Base-by-base conservation (phyloP, 2,329 filamentous ascomycete species). In the Plenodomus tracheiphilus region DNA sequence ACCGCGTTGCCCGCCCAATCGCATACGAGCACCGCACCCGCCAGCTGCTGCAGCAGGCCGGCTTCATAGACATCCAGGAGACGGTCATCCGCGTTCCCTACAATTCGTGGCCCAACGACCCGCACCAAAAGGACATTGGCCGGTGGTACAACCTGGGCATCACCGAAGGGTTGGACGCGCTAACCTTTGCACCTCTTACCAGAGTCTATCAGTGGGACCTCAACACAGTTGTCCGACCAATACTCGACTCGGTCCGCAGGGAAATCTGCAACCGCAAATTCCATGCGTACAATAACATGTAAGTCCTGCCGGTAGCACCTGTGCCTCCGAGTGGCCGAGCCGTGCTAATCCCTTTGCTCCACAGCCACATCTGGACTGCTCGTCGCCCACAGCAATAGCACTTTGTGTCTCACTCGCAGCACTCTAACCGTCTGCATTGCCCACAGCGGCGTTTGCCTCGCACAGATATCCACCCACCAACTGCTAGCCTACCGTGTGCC, bases 121-220 rank as follows among this genome's bases (percentile, higher is more conserved):
- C 80, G 20, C 79, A 84, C 54, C 79, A 85, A 58, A 85, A 84
- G 53, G 81, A 87, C 38, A 80, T 91, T 44, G 90, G 88, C 22
- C 80, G 85, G 49, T 96, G 89, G 88, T 96, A 95, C 74, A 91
- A 93, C 65, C 76, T 93, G 19, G 86, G 85, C 34, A 78, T 96
- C 59, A 85, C 81, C 10, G 84, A 89, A 64, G 87, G 88, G 20
- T 74, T 95, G 41, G 83, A 91, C 60, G 85, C 86, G 11, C 77
- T 95, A 62, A 87, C 86, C 56, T 72, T 94, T 62, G 87, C 81
- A 30, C 87, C 91, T 7, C 80, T 97, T 65, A 86, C 83, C 38
- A 81, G 85, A 49, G 77, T 85, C 36, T 82, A 83, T 43, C 72
- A 75, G 25, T 89, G 84, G 82, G 76, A 79, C 37, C 68, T 77